Conservation (phyloP, 2,329 filamentous ascomycete genomes). For the Exophiala sp. region DNA sequence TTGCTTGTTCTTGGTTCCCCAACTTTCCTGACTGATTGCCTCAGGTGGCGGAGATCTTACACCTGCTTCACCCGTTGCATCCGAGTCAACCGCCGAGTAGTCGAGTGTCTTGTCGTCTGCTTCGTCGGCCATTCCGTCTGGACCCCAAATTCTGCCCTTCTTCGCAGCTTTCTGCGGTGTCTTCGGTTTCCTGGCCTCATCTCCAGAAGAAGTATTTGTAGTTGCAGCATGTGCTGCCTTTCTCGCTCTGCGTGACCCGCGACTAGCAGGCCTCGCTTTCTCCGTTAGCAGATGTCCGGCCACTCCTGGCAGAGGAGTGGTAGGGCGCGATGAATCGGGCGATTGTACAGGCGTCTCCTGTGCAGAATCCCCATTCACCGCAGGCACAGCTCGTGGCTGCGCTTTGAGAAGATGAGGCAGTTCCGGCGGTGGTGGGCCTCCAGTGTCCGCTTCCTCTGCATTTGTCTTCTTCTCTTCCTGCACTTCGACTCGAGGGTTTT, state of each 20-base stretch:
- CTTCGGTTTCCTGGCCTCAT: conserved; percentile 64
- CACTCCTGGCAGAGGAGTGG: conserved; percentile 58
- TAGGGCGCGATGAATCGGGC: conserved; percentile 71
- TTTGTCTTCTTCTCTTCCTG: conserved; percentile 45
- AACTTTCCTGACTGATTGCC: conserved; percentile 68
- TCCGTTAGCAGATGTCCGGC: conserved; percentile 62
- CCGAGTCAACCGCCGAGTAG: conserved; percentile 66
- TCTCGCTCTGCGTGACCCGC: conserved; percentile 73
- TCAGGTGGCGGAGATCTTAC: conserved; percentile 58
- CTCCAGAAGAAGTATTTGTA: conserved; percentile 69
- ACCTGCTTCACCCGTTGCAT: conserved; percentile 32
- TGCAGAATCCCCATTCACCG: conserved; percentile 46
- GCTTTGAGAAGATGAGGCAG: conserved; percentile 49
- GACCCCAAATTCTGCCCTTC: conserved; percentile 87
- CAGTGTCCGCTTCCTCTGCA: conserved; percentile 45
- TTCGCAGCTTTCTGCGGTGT: conserved; percentile 55
- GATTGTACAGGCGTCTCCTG: conserved; percentile 66
- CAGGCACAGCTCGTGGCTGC: conserved; percentile 42
- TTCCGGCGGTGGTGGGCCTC: conserved; percentile 47
- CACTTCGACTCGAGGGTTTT: conserved; percentile 37
- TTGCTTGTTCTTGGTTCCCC: conserved; percentile 77
- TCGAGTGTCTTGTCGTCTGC: conserved; percentile 75
- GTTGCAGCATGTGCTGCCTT: conserved; percentile 59
- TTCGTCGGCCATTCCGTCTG: conserved; percentile 79
- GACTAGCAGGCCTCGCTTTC: conserved; percentile 67